Percentiles rank a stretch among this genome's conserved stretches.
These are phyloP conservation scores for Colletotrichum theobromicola DNA, from an alignment of 2,329 filamentous ascomycete genomes.

Conservation along the genomic window DNA sequence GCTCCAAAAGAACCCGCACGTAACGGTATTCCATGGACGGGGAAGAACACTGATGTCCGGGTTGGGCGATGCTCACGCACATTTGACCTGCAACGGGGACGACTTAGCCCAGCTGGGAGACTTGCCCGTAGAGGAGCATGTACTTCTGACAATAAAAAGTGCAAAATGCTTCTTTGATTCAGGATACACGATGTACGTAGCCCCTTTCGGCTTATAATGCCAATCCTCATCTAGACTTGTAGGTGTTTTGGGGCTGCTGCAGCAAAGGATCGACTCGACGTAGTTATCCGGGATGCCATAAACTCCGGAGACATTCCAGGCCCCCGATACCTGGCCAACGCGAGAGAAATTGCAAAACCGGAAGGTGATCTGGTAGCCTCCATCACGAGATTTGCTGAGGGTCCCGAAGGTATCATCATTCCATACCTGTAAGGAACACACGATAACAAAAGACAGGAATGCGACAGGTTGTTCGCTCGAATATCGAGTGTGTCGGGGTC, in stretches of 20 bases:
- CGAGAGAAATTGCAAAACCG: background rate
- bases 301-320: background rate
- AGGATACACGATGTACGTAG: background rate
- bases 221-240: background rate
- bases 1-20: background rate
- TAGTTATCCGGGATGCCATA: background rate
- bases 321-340: background rate
- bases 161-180: background rate
- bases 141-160: background rate
- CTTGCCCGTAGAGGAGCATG: background rate
- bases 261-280: background rate
- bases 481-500: background rate
- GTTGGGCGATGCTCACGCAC: background rate
- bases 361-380: background rate
- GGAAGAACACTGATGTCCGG: background rate
- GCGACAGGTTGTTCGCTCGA: background rate
- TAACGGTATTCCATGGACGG: background rate
- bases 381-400: background rate
- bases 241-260: background rate
- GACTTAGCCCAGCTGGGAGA: background rate
- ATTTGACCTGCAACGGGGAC: background rate
- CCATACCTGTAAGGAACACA: background rate
- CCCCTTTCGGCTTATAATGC: fast-evolving
- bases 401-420: background rate
- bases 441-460: background rate